Evolutionary conservation across 2,329 filamentous ascomycete species (phyloP).

Genomic region (Berkeleyomyces basicola): DNA sequence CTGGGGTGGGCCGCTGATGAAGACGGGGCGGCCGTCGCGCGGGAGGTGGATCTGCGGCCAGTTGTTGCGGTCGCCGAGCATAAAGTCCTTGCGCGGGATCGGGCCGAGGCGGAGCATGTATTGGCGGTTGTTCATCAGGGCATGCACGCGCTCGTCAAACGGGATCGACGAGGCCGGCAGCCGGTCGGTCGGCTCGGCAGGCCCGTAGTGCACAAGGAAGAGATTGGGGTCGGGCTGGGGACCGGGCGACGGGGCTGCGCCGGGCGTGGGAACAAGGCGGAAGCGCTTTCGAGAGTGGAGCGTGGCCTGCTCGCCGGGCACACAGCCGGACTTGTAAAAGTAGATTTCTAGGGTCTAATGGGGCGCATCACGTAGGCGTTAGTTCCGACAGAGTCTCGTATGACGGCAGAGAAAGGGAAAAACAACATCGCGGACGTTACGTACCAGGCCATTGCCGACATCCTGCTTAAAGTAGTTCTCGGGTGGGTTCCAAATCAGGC

Average conservation of each 20-base stretch:
- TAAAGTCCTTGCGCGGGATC: constrained; percentile 80
- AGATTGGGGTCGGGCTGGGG: constrained; percentile 63
- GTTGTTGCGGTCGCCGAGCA: constrained; percentile 74
- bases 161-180: constrained; percentile 53
- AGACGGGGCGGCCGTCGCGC: constrained; percentile 32
- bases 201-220: constrained; percentile 84
- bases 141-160: constrained; percentile 42
- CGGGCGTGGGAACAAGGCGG: constrained; percentile 57
- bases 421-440: constrained; percentile 17
- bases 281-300: constrained; percentile 72
- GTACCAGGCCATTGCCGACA: constrained; percentile 41
- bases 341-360: constrained; percentile 72
- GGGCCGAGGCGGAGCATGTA: constrained; percentile 61
- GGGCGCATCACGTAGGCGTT: not conserved
- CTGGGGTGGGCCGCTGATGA: constrained; percentile 29
- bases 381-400: constrained; percentile 3
- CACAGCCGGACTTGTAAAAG: constrained; percentile 65
- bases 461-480: constrained; percentile 67
- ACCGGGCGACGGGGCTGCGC: constrained; percentile 45
- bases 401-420: not conserved
- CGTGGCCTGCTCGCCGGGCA: constrained; percentile 56
- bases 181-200: constrained; percentile 55
- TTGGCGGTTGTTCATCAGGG: constrained; percentile 42
- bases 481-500: constrained; percentile 74
- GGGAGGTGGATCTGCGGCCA: constrained; percentile 76